A percentile compares a stretch with the other conserved stretches of the same genome.
phyloP scores from a whole-genome alignment of 2,329 filamentous ascomycete genomes.

The Bisporella sp. region DNA sequence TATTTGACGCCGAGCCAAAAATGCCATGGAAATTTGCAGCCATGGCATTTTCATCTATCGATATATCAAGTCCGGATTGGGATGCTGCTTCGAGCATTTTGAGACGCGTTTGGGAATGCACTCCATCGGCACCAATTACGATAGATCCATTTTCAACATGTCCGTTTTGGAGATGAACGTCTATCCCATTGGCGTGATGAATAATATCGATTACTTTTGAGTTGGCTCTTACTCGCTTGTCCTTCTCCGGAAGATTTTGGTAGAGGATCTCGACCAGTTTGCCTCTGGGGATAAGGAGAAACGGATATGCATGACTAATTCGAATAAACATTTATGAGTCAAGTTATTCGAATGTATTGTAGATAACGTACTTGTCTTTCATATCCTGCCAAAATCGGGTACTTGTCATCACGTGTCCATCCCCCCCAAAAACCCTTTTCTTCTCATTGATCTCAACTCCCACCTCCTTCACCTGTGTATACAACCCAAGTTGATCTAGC shows the following conservation, averaged over 20 bases:
- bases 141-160: conserved; percentile 6
- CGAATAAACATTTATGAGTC: neutral
- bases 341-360: no score
- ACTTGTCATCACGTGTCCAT: neutral
- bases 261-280: conserved; percentile 2
- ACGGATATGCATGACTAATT: neutral
- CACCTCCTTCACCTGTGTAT: neutral
- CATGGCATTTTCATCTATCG: neutral
- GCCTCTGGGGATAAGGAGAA: neutral
- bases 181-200: conserved; percentile 4
- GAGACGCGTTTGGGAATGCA: conserved; percentile 8
- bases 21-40: neutral
- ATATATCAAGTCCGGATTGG: neutral
- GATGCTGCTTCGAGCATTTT: neutral
- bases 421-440: neutral
- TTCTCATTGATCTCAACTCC: neutral
- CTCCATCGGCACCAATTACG: conserved; percentile 16
- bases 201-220: conserved; percentile 3
- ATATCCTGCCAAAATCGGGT: neutral
- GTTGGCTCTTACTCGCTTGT: neutral
- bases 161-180: conserved; percentile 7
- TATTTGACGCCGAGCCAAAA: neutral
- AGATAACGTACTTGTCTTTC: neutral
- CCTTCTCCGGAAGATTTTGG: neutral
- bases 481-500: conserved; percentile 40